Percentiles rank a stretch among this genome's conserved stretches.
phyloP scores from a whole-genome alignment of 345 rosid species.

The Ceriops zippeliana region DNA sequence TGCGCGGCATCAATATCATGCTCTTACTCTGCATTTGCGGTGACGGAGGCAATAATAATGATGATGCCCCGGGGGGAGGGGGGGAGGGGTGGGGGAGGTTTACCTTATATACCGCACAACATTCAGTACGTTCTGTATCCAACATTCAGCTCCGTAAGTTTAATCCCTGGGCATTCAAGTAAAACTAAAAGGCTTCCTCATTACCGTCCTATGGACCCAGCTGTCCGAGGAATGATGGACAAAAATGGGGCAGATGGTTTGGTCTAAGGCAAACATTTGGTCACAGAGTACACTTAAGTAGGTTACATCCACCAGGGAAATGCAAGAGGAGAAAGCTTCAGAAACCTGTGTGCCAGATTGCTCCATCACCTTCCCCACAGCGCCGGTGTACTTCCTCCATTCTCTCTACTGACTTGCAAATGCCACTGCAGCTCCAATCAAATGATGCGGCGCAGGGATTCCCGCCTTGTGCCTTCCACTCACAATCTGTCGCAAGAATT shows the following conservation, averaged over 20 bases:
- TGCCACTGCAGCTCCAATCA: conserved; percentile 35
- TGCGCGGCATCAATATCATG: too few species aligned
- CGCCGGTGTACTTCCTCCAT: conserved; percentile 32
- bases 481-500: conserved; percentile 18
- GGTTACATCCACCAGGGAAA: conserved; percentile 22
- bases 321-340: conserved; percentile 28
- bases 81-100: too few species aligned
- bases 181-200: too few species aligned
- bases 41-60: too few species aligned
- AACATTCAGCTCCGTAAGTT: too few species aligned
- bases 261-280: conserved; percentile 13
- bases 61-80: too few species aligned
- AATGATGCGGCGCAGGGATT: conserved; percentile 34
- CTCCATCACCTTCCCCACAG: conserved; percentile 34
- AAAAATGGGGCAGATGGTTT: conserved; percentile 42
- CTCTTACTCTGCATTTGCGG: too few species aligned
- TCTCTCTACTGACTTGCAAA: conserved; percentile 33
- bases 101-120: too few species aligned
- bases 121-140: too few species aligned
- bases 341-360: conserved; percentile 80
- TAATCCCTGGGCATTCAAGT: too few species aligned
- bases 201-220: conserved; percentile 9
- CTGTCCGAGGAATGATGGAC: conserved; percentile 36
- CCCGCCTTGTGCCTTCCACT: conserved; percentile 36
- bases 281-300: conserved; percentile 18